Evolutionary conservation across 164 flowering plant species (phyloP), one percentile per base, ranked within the genome.

Genomic region (Magnolia officinalis): DNA sequence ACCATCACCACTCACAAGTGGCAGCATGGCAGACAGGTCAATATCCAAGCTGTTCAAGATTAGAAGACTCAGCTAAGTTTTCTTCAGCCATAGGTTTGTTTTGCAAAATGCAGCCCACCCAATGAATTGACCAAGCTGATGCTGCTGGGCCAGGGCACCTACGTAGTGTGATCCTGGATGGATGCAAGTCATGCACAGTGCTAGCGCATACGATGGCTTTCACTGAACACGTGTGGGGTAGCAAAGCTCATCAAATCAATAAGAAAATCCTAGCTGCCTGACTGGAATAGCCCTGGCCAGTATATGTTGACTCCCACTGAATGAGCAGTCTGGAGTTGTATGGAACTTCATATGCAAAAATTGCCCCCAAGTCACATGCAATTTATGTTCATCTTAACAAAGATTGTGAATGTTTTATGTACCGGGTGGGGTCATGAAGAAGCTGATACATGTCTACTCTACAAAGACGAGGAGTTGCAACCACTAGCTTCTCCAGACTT

Each of bases 391-490:
- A 18, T 50, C 31, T 51, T 18, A 1, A 68, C 24, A 69, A 63
- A 21, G 29, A 9, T 61, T 21, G 21, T 4, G 49, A 66, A 59
- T 50, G 29, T 29, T 16, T 55, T 11, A 21, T 9, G 50, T 79
- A 84, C 98, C 91, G 76, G 50, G 76, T 76, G 49, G 94, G 90
- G 72, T 90, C 96, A 20, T 81, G 23, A 76, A 83, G 85, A 83
- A 90, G 81, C 72, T 85, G 84, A 76, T 89, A 92, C 85, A 83
- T 81, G 67, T 89, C 91, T 55, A 76, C 89, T 81, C 87, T 78
- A 18, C 94, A 89, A 76, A 91, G 87, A 18, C 86, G 86, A 65
- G 90, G 86, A 49, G 72, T 81, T 66, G 76, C 49, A n/a, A 13
- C 82, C 89, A 50, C 31, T 72, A 37, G 63, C 23, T 21, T 77